Evolutionary conservation across 805 yeast species (phyloP).

Genomic region (Cyberlindnera euphorbiae): DNA sequence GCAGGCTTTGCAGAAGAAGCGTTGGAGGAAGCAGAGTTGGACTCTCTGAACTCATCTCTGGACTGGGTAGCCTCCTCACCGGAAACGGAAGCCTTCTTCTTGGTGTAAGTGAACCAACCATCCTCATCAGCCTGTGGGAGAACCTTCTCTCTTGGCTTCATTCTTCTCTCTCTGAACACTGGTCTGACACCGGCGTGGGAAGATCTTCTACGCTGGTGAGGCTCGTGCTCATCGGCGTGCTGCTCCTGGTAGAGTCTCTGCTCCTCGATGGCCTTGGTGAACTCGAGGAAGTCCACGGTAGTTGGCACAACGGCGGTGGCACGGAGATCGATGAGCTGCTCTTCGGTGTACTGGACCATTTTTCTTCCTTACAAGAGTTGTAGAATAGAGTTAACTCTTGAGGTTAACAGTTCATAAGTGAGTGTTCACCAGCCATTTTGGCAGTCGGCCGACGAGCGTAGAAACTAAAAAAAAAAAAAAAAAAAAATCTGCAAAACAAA

Average conservation of each 20-base stretch:
- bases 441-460: not conserved
- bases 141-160: constrained; percentile 24
- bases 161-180: constrained; percentile 49
- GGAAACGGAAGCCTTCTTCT: constrained; percentile 32
- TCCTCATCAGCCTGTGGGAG: constrained; percentile 60
- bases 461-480: not conserved
- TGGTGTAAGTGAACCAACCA: constrained; percentile 71
- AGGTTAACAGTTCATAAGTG: too few relatives aligned
- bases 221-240: constrained; percentile 17
- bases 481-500: not conserved
- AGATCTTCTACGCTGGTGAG: constrained; percentile 49
- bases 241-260: constrained; percentile 46
- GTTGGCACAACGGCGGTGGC: constrained; percentile 55
- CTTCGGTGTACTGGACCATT: constrained; percentile 55
- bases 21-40: constrained; percentile 14
- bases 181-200: constrained; percentile 42
- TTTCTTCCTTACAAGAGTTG: constrained; percentile 1
- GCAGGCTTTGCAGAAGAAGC: constrained; percentile 9
- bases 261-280: constrained; percentile 60
- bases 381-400: not conserved
- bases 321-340: constrained; percentile 57
- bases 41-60: constrained; percentile 43
- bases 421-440: too few relatives aligned
- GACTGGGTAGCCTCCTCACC: constrained; percentile 48
- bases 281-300: constrained; percentile 59